These are phyloP conservation scores for Thoreauomyces humboldtii DNA, from an alignment of 192 early-diverging fungal genomes.

Conservation along the genomic window DNA sequence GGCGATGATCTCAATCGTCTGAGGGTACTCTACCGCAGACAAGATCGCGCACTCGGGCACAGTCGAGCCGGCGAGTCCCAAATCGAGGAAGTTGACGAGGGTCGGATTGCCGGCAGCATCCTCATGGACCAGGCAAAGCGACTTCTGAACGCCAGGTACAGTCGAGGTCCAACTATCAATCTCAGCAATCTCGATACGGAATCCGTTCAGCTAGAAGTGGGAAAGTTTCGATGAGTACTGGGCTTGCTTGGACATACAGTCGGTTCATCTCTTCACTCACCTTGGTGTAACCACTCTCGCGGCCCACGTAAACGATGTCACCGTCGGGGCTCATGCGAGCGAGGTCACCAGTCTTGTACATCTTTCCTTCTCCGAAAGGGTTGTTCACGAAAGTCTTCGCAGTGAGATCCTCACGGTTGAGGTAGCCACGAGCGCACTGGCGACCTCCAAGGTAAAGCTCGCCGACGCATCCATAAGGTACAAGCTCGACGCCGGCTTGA, in stretches of 20 bases:
- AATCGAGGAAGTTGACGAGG: background rate
- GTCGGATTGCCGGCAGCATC: background rate
- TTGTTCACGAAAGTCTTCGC: slow-evolving; percentile 32
- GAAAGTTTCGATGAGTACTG: background rate
- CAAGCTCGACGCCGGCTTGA: background rate
- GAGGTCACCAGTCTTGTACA: slow-evolving; percentile 36
- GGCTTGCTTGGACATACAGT: background rate
- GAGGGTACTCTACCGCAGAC: background rate
- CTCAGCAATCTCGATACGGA: slow-evolving; percentile 32
- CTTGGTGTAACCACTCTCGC: slow-evolving; percentile 21
- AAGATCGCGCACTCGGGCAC: background rate
- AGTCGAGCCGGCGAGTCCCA: background rate
- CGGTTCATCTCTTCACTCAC: too few species aligned
- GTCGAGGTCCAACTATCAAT: slow-evolving; percentile 9
- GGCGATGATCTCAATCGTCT: background rate
- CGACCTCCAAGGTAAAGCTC: slow-evolving; percentile 43
- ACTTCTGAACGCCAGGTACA: background rate
- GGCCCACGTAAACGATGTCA: slow-evolving; percentile 10
- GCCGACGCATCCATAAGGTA: slow-evolving; percentile 22
- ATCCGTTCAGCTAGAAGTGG: slow-evolving; percentile 23
- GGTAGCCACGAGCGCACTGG: slow-evolving; percentile 40
- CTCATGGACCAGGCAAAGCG: background rate
- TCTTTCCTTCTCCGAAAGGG: slow-evolving; percentile 8
- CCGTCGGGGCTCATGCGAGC: slow-evolving; percentile 7
- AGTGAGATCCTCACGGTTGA: slow-evolving; percentile 46